Evolutionary conservation across 305 asterid species (phyloP).

Genomic region (Euphrasia arctica): DNA sequence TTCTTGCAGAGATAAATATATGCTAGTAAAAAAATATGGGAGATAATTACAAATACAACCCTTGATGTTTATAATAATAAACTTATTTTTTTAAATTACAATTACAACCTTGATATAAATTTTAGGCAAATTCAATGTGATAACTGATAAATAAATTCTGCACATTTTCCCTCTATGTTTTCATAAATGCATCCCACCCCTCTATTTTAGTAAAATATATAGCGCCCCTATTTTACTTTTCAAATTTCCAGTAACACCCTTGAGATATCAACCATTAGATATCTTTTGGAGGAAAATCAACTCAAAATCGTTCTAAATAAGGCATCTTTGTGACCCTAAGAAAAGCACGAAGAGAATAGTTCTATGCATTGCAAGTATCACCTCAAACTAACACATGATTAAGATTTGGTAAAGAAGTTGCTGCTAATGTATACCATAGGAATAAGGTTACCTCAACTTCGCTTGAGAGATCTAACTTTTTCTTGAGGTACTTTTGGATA

Average conservation of each 20-base stretch:
- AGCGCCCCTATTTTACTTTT: not conserved
- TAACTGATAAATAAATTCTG: not conserved
- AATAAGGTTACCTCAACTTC: conserved; percentile 58
- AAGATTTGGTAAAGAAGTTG: conserved; percentile 15
- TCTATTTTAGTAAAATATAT: not conserved
- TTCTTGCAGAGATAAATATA: not conserved
- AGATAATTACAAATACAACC: not conserved
- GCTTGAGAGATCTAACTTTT: conserved; percentile 49
- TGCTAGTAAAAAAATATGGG: not conserved
- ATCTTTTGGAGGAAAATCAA: not conserved
- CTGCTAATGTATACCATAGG: not conserved
- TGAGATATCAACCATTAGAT: not conserved
- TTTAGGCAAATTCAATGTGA: not conserved
- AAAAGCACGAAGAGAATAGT: not conserved
- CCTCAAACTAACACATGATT: not conserved
- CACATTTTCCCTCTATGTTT: not conserved
- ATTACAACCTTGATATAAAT: not conserved
- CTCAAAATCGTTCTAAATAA: not conserved
- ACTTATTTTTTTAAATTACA: not conserved
- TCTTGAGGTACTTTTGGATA: conserved; percentile 59
- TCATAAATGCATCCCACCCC: not conserved
- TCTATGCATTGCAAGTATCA: not conserved
- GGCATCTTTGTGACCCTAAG: not conserved
- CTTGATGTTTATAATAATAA: not conserved
- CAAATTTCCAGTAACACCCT: not conserved